Percentiles rank a stretch among this genome's conserved stretches.
These are phyloP conservation scores for Phyllosticta citriasiana DNA, from an alignment of 2,329 filamentous ascomycete species.

Conservation along the genomic window DNA sequence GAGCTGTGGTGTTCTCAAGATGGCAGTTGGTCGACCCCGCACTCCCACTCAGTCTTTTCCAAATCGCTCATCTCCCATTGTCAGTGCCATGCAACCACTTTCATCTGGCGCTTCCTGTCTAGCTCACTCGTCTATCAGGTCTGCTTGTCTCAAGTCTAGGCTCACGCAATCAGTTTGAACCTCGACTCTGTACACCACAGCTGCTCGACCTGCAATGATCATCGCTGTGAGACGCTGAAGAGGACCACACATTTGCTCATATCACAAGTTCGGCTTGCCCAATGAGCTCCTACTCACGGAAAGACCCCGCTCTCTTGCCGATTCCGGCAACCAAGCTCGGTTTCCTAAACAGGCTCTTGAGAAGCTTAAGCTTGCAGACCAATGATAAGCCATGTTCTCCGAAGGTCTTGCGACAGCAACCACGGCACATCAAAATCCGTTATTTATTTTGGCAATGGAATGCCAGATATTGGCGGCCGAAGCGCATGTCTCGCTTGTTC, in stretches of 20 bases:
- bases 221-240: neutral
- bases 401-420: neutral
- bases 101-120: neutral
- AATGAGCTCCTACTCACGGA: neutral
- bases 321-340: neutral
- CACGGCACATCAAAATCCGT: neutral
- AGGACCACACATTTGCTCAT: neutral
- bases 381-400: neutral
- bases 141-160: neutral
- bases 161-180: neutral
- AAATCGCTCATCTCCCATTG: neutral
- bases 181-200: neutral
- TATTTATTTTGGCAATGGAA: neutral
- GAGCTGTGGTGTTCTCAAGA: neutral
- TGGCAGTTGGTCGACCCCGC: neutral
- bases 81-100: neutral
- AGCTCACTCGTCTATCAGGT: neutral
- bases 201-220: neutral
- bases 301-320: neutral
- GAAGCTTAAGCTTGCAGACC: neutral
- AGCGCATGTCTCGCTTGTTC: neutral
- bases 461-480: neutral
- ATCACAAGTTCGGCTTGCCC: neutral
- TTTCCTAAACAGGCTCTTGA: neutral
- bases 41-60: neutral